A percentile compares a stretch with the other conserved stretches of the same genome.
Conservation (phyloP, 768 basidiomycete species). For the Suillus plorans region DNA sequence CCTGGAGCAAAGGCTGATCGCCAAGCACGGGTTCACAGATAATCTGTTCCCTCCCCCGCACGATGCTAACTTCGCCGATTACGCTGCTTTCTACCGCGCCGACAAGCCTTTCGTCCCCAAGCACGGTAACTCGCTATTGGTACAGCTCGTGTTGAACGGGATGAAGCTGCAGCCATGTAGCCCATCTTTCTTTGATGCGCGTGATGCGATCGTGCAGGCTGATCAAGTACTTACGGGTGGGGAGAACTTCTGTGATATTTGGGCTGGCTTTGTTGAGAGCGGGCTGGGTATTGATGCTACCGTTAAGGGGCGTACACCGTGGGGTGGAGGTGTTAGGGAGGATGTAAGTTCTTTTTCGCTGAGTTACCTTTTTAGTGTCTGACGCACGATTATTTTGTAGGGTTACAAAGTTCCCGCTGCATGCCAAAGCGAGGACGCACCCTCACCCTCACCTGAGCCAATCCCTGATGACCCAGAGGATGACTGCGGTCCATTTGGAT, state of each 20-base stretch:
- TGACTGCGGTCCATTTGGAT: conserved; percentile 23
- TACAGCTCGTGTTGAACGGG: conserved; percentile 84
- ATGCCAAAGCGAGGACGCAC: conserved; percentile 33
- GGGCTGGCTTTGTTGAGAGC: conserved; percentile 79
- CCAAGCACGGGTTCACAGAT: conserved; percentile 78
- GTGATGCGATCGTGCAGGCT: conserved; percentile 88
- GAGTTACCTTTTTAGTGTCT: background rate
- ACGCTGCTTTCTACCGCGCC: conserved; percentile 66
- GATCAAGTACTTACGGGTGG: conserved; percentile 89
- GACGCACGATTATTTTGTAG: conserved; percentile 20
- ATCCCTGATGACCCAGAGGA: conserved; percentile 35
- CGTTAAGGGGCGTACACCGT: conserved; percentile 77
- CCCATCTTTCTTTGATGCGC: conserved; percentile 87
- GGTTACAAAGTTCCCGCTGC: conserved; percentile 41
- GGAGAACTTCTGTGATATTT: conserved; percentile 87
- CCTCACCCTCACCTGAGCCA: conserved; percentile 27
- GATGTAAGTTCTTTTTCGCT: conserved; percentile 44
- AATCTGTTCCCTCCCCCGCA: conserved; percentile 81
- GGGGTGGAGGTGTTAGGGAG: conserved; percentile 87
- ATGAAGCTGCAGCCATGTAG: conserved; percentile 97
- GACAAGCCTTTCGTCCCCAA: conserved; percentile 70
- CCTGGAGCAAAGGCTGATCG: conserved; percentile 69
- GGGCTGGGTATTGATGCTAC: conserved; percentile 80
- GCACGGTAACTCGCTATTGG: conserved; percentile 84
- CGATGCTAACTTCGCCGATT: conserved; percentile 53